Conservation (phyloP, 306 rosid genomes). For the Astragalus membranaceus region DNA sequence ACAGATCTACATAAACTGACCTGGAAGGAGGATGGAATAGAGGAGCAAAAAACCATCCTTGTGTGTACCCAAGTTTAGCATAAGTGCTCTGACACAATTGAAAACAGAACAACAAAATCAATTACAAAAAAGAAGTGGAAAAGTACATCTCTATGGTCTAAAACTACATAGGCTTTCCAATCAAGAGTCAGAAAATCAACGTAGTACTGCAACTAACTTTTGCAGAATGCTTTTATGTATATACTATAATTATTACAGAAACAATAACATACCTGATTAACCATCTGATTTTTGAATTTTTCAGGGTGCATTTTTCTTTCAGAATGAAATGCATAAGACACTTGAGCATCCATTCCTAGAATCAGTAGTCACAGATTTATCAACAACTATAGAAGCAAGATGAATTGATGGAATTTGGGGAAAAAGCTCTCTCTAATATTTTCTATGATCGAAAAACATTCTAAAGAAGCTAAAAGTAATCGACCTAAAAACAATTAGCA, state of each 20-base stretch:
- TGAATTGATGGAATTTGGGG: background rate
- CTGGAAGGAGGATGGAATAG: constrained; percentile 53
- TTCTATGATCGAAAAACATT: background rate
- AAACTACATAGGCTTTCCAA: constrained; percentile 13
- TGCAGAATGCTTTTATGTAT: background rate
- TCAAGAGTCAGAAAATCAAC: background rate
- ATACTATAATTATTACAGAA: background rate
- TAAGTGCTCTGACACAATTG: constrained; percentile 60
- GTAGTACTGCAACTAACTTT: background rate
- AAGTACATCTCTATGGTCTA: background rate
- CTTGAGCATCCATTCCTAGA: constrained; percentile 98
- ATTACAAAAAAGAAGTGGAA: background rate
- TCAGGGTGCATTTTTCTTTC: constrained; percentile 92
- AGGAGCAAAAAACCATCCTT: constrained; percentile 86
- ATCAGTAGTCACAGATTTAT: constrained; percentile 8
- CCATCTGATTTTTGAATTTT: constrained; percentile 77
- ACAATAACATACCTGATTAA: constrained; percentile 63
- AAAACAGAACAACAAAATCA: constrained; percentile 14
- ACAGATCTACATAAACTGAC: constrained; percentile 40
- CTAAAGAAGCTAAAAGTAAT: background rate
- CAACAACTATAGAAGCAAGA: background rate
- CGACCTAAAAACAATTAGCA: background rate
- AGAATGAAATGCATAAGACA: constrained; percentile 94
- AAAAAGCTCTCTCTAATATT: background rate
- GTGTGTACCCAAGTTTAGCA: constrained; percentile 73